A percentile compares a stretch with the other conserved stretches of the same genome.
Evolutionary conservation across 2,329 filamentous ascomycete species (phyloP).

Genomic region (Ascochyta viciae-villosae): DNA sequence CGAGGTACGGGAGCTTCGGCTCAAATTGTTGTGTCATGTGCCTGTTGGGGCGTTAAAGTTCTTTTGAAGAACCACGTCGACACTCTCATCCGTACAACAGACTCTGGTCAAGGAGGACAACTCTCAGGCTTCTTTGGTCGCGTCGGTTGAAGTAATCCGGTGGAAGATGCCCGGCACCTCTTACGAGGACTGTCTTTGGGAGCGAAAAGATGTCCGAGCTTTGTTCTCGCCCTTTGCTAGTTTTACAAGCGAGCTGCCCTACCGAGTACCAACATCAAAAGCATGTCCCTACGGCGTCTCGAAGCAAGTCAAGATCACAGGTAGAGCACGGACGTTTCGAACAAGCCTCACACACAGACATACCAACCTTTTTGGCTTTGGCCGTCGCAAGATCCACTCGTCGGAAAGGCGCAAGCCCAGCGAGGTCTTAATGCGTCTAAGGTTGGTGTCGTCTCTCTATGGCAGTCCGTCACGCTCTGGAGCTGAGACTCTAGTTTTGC

Average conservation of each 20-base stretch:
- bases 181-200: conserved; percentile 59
- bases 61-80: conserved; percentile 80
- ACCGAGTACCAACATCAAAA: conserved; percentile 42
- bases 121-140: conserved; percentile 54
- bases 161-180: conserved; percentile 60
- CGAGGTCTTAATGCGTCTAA: conserved; percentile 58
- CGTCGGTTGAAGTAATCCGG: conserved; percentile 56
- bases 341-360: conserved; percentile 56
- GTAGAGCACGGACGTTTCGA: conserved; percentile 49
- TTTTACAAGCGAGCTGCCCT: conserved; percentile 42
- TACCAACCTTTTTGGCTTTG: conserved; percentile 37
- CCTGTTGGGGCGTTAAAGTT: conserved; percentile 73
- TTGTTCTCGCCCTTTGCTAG: conserved; percentile 10
- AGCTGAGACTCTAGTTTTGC: conserved; percentile 32
- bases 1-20: conserved; percentile 54
- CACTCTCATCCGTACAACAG: conserved; percentile 72
- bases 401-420: conserved; percentile 63
- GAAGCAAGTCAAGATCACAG: conserved; percentile 33
- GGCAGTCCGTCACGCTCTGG: conserved; percentile 51
- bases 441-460: conserved; percentile 34
- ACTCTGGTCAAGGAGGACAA: conserved; percentile 70
- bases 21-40: conserved; percentile 73
- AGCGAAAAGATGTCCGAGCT: conserved; percentile 45
- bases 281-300: conserved; percentile 39
- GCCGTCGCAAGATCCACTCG: conserved; percentile 60